Percentiles rank a stretch among this genome's conserved stretches.
phyloP scores from a whole-genome alignment of 1,139 yeast species.

The Debaryomycetaceae sp. region DNA sequence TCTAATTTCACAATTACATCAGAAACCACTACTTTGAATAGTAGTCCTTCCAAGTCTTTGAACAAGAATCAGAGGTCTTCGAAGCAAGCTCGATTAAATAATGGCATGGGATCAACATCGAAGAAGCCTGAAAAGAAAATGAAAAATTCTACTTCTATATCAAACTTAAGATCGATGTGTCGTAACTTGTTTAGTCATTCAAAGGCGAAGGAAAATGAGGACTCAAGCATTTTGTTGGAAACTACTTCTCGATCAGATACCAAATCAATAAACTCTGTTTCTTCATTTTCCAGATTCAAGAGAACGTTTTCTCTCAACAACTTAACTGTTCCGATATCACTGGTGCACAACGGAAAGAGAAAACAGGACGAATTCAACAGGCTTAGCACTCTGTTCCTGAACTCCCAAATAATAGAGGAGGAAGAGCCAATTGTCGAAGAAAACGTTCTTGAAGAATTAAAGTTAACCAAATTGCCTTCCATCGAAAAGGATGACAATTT shows the following conservation, averaged over 20 bases:
- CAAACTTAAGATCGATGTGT: slow-evolving; percentile 12
- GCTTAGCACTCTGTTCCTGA: not conserved
- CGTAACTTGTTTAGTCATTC: slow-evolving; percentile 6
- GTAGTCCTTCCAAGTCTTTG: slow-evolving; percentile 75
- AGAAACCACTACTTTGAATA: slow-evolving; percentile 52
- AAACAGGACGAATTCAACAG: not conserved
- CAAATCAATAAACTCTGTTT: not conserved
- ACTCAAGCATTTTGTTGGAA: not conserved
- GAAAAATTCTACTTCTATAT: slow-evolving; percentile 9
- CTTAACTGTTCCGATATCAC: slow-evolving; percentile 6
- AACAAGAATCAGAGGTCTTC: slow-evolving; percentile 47
- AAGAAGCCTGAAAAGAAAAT: not conserved
- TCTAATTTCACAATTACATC: not conserved
- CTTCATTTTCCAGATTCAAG: slow-evolving; percentile 5
- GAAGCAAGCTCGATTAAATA: not conserved
- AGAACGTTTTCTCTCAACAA: slow-evolving; percentile 15
- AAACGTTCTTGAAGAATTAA: slow-evolving; percentile 7
- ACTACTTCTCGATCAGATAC: slow-evolving; percentile 2
- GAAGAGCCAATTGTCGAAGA: slow-evolving; percentile 4
- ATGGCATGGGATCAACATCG: not conserved
- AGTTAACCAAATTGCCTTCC: slow-evolving; percentile 24
- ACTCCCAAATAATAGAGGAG: not conserved
- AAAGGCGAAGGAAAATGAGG: not conserved
- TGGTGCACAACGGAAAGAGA: not conserved
- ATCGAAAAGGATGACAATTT: slow-evolving; percentile 30